These are phyloP conservation scores for Chalciporus sp. DNA, from an alignment of 1,284 basidiomycete species.

Conservation along the genomic window DNA sequence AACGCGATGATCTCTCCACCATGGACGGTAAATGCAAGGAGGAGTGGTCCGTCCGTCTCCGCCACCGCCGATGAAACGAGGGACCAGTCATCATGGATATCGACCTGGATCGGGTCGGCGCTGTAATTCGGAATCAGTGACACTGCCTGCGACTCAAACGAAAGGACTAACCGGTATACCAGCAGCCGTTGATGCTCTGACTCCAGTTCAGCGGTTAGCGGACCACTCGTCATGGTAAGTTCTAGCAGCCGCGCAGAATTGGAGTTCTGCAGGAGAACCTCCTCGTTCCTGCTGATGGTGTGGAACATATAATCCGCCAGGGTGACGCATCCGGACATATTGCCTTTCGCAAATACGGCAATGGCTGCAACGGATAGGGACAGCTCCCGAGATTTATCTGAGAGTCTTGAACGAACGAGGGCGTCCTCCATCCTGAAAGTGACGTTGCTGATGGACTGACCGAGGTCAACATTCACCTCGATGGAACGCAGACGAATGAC, in stretches of 20 bases:
- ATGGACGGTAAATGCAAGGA: conserved; percentile 74
- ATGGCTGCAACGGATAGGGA: conserved; percentile 70
- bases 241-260: conserved; percentile 62
- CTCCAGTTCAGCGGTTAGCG: conserved; percentile 67
- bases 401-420: conserved; percentile 62
- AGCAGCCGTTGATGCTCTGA: conserved; percentile 79
- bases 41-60: conserved; percentile 59
- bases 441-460: conserved; percentile 71
- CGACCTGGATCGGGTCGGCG: conserved; percentile 76
- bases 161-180: conserved; percentile 68
- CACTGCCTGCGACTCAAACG: not conserved
- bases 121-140: conserved; percentile 40
- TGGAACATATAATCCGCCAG: conserved; percentile 78
- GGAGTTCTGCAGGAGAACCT: conserved; percentile 32
- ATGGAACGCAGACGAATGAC: conserved; percentile 74
- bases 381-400: conserved; percentile 58
- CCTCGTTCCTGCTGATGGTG: conserved; percentile 63
- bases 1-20: conserved; percentile 74
- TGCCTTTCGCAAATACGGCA: conserved; percentile 66
- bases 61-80: conserved; percentile 43
- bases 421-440: conserved; percentile 65
- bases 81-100: conserved; percentile 85
- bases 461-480: conserved; percentile 74
- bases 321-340: conserved; percentile 69
- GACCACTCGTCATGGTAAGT: conserved; percentile 75